Percentiles rank a stretch among this genome's conserved stretches.
Conservation (phyloP, 2,329 filamentous ascomycete species). For the Ceratocystis colombiana region DNA sequence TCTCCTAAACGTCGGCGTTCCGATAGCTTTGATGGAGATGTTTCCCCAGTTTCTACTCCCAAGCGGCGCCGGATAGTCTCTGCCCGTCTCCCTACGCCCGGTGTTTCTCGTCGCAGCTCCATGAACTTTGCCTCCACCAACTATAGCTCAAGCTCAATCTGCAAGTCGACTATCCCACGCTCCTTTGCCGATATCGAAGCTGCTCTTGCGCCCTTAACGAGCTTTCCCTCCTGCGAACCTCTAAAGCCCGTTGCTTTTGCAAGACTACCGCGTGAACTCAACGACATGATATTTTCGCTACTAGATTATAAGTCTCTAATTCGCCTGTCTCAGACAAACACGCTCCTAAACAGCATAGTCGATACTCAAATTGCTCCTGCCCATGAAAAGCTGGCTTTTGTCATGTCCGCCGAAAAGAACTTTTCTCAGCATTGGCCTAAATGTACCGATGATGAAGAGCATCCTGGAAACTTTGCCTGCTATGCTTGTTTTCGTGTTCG, state of each 20-base stretch:
- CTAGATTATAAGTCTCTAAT: slow-evolving; percentile 38
- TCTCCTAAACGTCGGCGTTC: slow-evolving; percentile 14
- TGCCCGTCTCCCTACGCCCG: slow-evolving; percentile 22
- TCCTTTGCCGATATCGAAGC: slow-evolving; percentile 23
- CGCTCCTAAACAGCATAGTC: slow-evolving; percentile 32
- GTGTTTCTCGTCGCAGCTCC: slow-evolving; percentile 23
- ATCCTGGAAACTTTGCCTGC: slow-evolving; percentile 37
- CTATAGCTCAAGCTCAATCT: background rate
- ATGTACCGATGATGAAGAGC: slow-evolving; percentile 28
- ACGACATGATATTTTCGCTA: slow-evolving; percentile 32
- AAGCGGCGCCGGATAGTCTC: slow-evolving; percentile 22
- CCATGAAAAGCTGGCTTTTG: slow-evolving; percentile 35
- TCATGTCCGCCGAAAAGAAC: slow-evolving; percentile 37
- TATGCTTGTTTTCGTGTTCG: slow-evolving; percentile 38
- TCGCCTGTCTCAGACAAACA: slow-evolving; percentile 34
- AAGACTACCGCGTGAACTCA: slow-evolving; percentile 32
- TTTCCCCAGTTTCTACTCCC: slow-evolving; percentile 18
- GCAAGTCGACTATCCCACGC: slow-evolving; percentile 20
- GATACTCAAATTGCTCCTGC: slow-evolving; percentile 32
- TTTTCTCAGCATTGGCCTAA: slow-evolving; percentile 36
- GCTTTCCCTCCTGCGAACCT: background rate
- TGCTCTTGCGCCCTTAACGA: slow-evolving; percentile 21
- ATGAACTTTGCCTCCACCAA: slow-evolving; percentile 20
- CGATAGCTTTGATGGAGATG: slow-evolving; percentile 15
- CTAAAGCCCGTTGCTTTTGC: slow-evolving; percentile 29